Evolutionary conservation across 179 eudicot species (phyloP).

Genomic region (Drosera spatulata): DNA sequence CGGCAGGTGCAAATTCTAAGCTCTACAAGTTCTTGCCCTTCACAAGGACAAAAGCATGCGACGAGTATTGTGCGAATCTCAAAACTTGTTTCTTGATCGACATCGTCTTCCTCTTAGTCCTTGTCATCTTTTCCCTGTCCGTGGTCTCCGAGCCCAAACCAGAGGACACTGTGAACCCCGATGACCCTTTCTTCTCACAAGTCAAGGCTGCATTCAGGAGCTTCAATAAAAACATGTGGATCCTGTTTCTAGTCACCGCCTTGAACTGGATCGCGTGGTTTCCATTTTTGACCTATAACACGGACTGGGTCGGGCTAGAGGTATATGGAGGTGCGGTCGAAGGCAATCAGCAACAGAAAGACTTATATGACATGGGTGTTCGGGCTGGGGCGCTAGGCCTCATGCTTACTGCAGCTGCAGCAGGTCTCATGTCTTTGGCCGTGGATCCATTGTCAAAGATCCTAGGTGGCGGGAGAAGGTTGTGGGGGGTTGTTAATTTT

Average conservation of each 20-base stretch:
- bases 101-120: conserved; percentile 11
- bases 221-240: conserved; percentile 21
- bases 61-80: conserved; percentile 25
- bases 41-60: conserved; percentile 19
- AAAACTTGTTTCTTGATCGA: conserved; percentile 25
- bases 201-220: conserved; percentile 15
- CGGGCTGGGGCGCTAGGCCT: conserved; percentile 17
- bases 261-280: no score
- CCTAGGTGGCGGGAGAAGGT: conserved; percentile 21
- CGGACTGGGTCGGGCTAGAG: conserved; percentile 37
- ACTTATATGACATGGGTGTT: no score
- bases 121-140: conserved; percentile 9
- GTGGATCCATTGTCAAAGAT: conserved; percentile 18
- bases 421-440: conserved; percentile 18
- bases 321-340: conserved; percentile 28
- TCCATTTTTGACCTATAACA: conserved; percentile 7
- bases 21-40: conserved; percentile 25
- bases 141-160: conserved; percentile 7
- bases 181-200: conserved; percentile 9
- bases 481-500: conserved; percentile 32
- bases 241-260: conserved; percentile 16
- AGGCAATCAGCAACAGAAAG: conserved; percentile 2
- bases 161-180: background rate
- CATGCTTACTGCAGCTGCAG: conserved; percentile 19
- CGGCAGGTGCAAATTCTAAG: conserved; percentile 12